These are phyloP conservation scores for Pseudevernia furfuracea DNA, from an alignment of 495 filamentous ascomycete species.

Conservation along the genomic window DNA sequence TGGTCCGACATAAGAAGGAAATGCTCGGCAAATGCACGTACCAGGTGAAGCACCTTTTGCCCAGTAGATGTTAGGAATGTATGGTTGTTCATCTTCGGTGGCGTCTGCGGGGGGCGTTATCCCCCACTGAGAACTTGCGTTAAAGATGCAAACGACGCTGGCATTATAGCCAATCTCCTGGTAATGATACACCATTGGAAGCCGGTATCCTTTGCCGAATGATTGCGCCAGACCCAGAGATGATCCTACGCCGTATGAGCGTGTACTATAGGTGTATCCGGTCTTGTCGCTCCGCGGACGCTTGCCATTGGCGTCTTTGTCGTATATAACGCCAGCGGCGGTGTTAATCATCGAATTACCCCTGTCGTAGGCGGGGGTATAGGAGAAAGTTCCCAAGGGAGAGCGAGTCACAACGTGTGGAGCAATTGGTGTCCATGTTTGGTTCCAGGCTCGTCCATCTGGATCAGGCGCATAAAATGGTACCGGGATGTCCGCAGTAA, in stretches of 20 bases:
- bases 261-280: not conserved
- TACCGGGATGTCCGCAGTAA: not conserved
- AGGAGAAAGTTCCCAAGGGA: conserved; percentile 8
- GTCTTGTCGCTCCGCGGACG: conserved; percentile 15
- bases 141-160: not conserved
- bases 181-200: not conserved
- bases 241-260: conserved; percentile 10
- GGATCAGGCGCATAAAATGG: conserved; percentile 4
- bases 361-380: conserved; percentile 3
- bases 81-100: not conserved
- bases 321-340: conserved; percentile 6
- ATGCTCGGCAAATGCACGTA: not conserved
- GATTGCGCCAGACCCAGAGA: conserved; percentile 3
- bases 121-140: conserved; percentile 8
- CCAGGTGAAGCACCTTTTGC: conserved; percentile 5
- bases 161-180: conserved; percentile 9
- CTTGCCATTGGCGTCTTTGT: conserved; percentile 8
- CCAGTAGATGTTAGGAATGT: conserved; percentile 5
- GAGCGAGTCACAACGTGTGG: not conserved
- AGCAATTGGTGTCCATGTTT: conserved; percentile 9
- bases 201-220: not conserved
- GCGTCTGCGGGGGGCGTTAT: not conserved
- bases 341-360: conserved; percentile 8
- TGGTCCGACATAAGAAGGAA: not conserved
- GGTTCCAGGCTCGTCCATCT: conserved; percentile 8